Evolutionary conservation across 352 stramenopile genomes (phyloP).

Genomic region (Blastocystis sp.): DNA sequence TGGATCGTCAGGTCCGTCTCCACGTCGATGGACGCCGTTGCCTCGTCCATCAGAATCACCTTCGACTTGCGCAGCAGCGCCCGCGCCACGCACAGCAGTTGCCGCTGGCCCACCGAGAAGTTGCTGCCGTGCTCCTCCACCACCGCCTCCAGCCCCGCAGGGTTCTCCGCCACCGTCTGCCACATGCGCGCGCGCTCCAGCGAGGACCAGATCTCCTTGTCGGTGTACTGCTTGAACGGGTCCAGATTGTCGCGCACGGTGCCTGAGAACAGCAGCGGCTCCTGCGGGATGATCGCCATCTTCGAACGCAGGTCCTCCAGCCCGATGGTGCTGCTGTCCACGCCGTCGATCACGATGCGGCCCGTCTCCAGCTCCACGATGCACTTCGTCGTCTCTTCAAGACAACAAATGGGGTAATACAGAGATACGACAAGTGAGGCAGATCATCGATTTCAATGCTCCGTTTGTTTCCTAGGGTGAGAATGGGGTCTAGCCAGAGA

Average conservation of each 20-base stretch:
- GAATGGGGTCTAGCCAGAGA: no score
- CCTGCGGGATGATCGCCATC: conserved; percentile 82
- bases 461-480: no score
- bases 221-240: conserved; percentile 75
- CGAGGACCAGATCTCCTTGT: conserved; percentile 71
- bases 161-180: not conserved
- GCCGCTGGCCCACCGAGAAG: conserved; percentile 87
- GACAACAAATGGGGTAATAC: no score
- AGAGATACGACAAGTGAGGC: no score
- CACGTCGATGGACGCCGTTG: conserved; percentile 85
- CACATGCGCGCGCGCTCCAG: conserved; percentile 63
- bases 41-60: conserved; percentile 96
- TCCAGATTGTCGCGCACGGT: conserved; percentile 83
- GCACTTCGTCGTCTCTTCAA: no score
- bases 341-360: conserved; percentile 81
- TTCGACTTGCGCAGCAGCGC: conserved; percentile 85
- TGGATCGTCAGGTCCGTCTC: conserved; percentile 85
- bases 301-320: conserved; percentile 73
- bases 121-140: conserved; percentile 87
- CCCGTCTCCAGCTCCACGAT: conserved; percentile 82
- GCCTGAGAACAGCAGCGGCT: conserved; percentile 80
- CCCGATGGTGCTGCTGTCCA: conserved; percentile 78
- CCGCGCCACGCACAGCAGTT: conserved; percentile 89
- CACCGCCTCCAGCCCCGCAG: conserved; percentile 79
- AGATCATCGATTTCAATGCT: no score